phyloP scores from a whole-genome alignment of 1,284 basidiomycete species.

The Leccinum griseonigrum region DNA sequence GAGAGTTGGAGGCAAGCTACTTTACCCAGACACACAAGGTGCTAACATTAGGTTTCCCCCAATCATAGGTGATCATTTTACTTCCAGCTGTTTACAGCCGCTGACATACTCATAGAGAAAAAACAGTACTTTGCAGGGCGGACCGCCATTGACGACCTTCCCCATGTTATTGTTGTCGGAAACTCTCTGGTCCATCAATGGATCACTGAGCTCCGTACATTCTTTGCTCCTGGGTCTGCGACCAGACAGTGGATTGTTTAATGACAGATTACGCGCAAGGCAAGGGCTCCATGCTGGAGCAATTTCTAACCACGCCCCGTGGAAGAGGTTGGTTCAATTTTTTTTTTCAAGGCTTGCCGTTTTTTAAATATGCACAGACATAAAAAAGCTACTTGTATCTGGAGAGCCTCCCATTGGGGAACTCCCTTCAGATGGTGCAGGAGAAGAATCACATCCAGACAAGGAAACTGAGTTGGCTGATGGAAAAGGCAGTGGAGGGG shows the following conservation, averaged over 20 bases:
- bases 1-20: not conserved
- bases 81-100: not conserved
- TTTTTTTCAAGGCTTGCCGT: not conserved
- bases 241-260: slow-evolving; percentile 11
- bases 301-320: slow-evolving; percentile 5
- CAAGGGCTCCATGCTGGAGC: slow-evolving; percentile 9
- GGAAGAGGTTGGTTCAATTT: not conserved
- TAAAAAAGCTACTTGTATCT: not conserved
- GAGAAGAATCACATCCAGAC: not conserved
- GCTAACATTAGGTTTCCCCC: not conserved
- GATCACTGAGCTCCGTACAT: slow-evolving; percentile 1
- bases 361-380: not conserved
- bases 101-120: slow-evolving; percentile 1
- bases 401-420: not conserved
- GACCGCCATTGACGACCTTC: not conserved
- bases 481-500: too few species aligned
- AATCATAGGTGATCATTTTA: slow-evolving; percentile 1
- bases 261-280: slow-evolving; percentile 9
- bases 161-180: slow-evolving; percentile 8
- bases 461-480: not conserved
- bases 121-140: slow-evolving; percentile 2
- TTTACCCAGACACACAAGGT: not conserved
- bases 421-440: not conserved
- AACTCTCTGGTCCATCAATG: slow-evolving; percentile 9
- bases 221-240: slow-evolving; percentile 11